Conservation (phyloP, 164 flowering plant genomes). For the Santalum album region DNA sequence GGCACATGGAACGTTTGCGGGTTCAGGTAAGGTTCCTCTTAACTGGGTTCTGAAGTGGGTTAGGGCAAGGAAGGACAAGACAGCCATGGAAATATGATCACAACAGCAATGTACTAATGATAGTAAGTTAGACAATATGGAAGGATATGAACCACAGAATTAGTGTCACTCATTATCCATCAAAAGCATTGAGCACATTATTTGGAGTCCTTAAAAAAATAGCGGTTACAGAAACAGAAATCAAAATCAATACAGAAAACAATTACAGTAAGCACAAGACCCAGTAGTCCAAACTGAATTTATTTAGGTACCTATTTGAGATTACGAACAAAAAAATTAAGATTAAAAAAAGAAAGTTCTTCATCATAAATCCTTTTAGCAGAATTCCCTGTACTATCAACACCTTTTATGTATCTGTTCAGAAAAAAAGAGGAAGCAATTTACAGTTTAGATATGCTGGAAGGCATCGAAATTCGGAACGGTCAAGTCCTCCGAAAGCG, state of each 20-base stretch:
- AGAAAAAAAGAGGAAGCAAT: slow-evolving; percentile 10
- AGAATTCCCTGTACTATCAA: slow-evolving; percentile 13
- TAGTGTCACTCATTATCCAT: slow-evolving; percentile 7
- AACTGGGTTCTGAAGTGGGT: neutral
- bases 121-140: slow-evolving; percentile 3
- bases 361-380: no score
- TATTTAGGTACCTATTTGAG: neutral
- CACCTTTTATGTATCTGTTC: slow-evolving; percentile 12
- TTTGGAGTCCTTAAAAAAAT: neutral
- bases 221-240: no score
- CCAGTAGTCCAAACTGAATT: neutral
- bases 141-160: slow-evolving; percentile 8
- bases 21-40: neutral
- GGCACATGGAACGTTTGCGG: neutral
- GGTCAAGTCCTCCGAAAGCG: slow-evolving; percentile 39
- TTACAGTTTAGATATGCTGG: slow-evolving; percentile 39
- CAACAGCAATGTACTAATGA: slow-evolving; percentile 6
- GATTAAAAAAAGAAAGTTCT: no score
- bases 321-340: no score
- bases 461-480: slow-evolving; percentile 36
- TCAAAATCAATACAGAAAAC: slow-evolving; percentile 3
- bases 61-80: slow-evolving; percentile 8
- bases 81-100: slow-evolving; percentile 7
- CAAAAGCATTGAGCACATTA: neutral
- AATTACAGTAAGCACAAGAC: slow-evolving; percentile 3